These are phyloP conservation scores for Xylaria sp. DNA, from an alignment of 2,329 filamentous ascomycete genomes.

Conservation along the genomic window DNA sequence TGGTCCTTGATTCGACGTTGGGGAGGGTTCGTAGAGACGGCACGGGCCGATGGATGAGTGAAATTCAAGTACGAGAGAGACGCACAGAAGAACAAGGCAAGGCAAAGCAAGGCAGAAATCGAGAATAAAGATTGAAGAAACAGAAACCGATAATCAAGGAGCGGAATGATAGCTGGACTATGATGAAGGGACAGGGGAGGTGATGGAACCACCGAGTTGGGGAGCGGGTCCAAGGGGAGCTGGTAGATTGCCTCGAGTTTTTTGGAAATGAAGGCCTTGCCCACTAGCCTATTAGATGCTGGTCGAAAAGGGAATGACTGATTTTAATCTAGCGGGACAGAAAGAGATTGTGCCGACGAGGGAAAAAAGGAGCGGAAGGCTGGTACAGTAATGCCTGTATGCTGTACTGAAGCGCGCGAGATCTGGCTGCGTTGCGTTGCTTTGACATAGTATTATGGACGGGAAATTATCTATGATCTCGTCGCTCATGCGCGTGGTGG, in stretches of 20 bases:
- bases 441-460: constrained; percentile 28
- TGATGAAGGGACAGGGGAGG: constrained; percentile 49
- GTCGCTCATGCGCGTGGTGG: constrained; percentile 35
- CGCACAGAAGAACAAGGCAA: constrained; percentile 19
- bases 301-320: constrained; percentile 50
- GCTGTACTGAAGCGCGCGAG: constrained; percentile 18
- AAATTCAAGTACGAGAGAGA: constrained; percentile 34
- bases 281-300: constrained; percentile 51
- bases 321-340: constrained; percentile 43
- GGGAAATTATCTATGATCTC: constrained; percentile 39
- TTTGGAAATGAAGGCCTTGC: constrained; percentile 51
- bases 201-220: constrained; percentile 50
- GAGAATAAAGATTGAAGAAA: constrained; percentile 39
- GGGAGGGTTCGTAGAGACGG: constrained; percentile 38
- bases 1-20: constrained; percentile 25
- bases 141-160: constrained; percentile 38
- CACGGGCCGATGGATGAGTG: constrained; percentile 27
- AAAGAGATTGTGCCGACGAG: constrained; percentile 37
- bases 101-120: constrained; percentile 12
- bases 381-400: constrained; percentile 33
- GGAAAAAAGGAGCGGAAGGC: constrained; percentile 42
- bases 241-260: constrained; percentile 49
- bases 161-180: constrained; percentile 47
- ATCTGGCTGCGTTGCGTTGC: constrained; percentile 17
- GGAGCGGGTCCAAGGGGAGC: constrained; percentile 50